A percentile compares a stretch with the other conserved stretches of the same genome.
Conservation (phyloP, 257 asterid genomes). For the Lithospermum erythrorhizon region DNA sequence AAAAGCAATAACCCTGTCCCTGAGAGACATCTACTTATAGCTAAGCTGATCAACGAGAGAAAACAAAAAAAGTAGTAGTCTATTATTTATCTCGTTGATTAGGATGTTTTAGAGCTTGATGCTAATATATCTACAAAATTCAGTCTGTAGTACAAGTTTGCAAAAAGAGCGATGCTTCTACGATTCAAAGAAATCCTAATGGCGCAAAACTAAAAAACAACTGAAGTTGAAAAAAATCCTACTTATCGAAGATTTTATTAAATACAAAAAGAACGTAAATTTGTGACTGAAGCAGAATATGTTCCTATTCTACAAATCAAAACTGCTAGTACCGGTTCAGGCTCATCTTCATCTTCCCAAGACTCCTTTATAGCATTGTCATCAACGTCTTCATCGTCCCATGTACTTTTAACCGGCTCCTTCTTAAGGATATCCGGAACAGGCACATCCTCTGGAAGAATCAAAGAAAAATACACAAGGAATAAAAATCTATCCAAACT, state of each 20-base stretch:
- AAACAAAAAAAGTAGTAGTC: not conserved
- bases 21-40: not conserved
- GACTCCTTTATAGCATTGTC: slow-evolving; percentile 68
- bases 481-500: too few relatives aligned
- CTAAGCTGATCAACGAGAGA: not conserved
- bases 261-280: too few relatives aligned
- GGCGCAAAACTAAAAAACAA: too few relatives aligned
- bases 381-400: slow-evolving; percentile 91
- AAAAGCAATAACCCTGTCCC: not conserved
- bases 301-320: too few relatives aligned
- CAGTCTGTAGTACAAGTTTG: not conserved
- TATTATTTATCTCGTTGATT: not conserved
- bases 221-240: too few relatives aligned
- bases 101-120: not conserved
- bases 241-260: too few relatives aligned
- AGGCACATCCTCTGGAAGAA: slow-evolving; percentile 61
- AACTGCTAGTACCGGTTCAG: too few relatives aligned
- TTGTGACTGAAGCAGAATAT: too few relatives aligned
- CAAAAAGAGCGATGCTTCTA: not conserved
- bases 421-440: slow-evolving; percentile 47
- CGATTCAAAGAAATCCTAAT: too few relatives aligned
- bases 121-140: not conserved
- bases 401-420: slow-evolving; percentile 32
- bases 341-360: slow-evolving; percentile 86
- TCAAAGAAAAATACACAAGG: not conserved